A percentile compares a stretch with the other conserved stretches of the same genome.
Conservation (phyloP, 495 filamentous ascomycete genomes). For the Pyronema domesticum region DNA sequence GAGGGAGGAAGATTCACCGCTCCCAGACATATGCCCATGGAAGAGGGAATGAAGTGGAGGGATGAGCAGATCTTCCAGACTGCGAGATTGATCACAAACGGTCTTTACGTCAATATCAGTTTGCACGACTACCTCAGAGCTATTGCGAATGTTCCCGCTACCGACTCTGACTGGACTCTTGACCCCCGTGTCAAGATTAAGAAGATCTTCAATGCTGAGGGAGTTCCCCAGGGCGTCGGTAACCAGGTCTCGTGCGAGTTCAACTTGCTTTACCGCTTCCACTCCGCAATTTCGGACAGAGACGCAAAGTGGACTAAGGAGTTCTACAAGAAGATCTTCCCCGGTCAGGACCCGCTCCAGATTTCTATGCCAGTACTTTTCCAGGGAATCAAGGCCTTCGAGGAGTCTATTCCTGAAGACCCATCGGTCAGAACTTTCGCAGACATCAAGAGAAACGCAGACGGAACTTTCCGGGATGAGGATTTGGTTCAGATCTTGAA, state of each 20-base stretch:
- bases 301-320: conserved; percentile 51
- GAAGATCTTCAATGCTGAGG: conserved; percentile 8
- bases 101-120: conserved; percentile 26
- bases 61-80: conserved; percentile 31
- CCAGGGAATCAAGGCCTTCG: conserved; percentile 35
- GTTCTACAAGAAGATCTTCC: conserved; percentile 35
- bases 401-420: conserved; percentile 33
- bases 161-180: conserved; percentile 17
- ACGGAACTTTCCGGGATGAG: conserved; percentile 44
- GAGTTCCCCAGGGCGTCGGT: conserved; percentile 31
- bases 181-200: conserved; percentile 23
- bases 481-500: conserved; percentile 44
- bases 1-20: conserved; percentile 28
- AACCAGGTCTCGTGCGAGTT: conserved; percentile 59
- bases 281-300: conserved; percentile 42
- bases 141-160: conserved; percentile 15
- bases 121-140: conserved; percentile 22
- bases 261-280: conserved; percentile 57
- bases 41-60: conserved; percentile 5
- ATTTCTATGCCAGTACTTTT: conserved; percentile 36
- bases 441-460: conserved; percentile 33
- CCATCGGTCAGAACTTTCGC: conserved; percentile 42
- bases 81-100: conserved; percentile 22
- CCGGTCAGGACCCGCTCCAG: conserved; percentile 33
- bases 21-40: not conserved